phyloP scores from a whole-genome alignment of 2,329 filamentous ascomycete genomes.

The Rachicladosporium sp. region DNA sequence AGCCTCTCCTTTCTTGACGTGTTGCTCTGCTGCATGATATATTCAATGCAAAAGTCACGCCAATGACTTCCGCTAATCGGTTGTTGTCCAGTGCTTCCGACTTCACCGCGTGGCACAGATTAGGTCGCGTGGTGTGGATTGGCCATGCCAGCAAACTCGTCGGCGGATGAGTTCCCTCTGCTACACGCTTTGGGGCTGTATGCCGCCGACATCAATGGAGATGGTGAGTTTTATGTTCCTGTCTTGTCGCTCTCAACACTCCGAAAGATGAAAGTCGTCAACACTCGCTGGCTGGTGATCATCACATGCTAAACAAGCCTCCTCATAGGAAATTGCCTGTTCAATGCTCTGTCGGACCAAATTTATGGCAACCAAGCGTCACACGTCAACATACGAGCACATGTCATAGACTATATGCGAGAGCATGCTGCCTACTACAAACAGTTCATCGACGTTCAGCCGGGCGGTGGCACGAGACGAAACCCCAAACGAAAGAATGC shows the following conservation, averaged over 20 bases:
- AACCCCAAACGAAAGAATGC: conserved; percentile 47
- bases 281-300: not conserved
- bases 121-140: no score
- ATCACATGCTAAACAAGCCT: conserved; percentile 10
- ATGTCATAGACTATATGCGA: conserved; percentile 51
- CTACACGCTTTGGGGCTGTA: conserved; percentile 47
- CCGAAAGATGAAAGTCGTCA: no score
- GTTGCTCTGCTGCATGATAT: not conserved
- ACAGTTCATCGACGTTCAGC: conserved; percentile 46
- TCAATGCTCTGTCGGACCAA: conserved; percentile 56
- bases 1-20: conserved; percentile 5
- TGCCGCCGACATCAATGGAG: conserved; percentile 46
- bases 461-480: conserved; percentile 42
- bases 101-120: no score
- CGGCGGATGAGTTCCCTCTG: conserved; percentile 40
- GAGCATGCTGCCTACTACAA: conserved; percentile 50
- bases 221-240: conserved; percentile 36
- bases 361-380: conserved; percentile 48
- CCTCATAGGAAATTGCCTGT: conserved; percentile 52
- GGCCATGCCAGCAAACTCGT: no score
- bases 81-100: conserved; percentile 3
- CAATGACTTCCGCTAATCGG: conserved; percentile 5
- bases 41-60: not conserved
- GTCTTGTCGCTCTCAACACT: not conserved
- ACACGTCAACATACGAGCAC: conserved; percentile 46